phyloP scores from a whole-genome alignment of 164 flowering plant species.

The Sextonia rubra region DNA sequence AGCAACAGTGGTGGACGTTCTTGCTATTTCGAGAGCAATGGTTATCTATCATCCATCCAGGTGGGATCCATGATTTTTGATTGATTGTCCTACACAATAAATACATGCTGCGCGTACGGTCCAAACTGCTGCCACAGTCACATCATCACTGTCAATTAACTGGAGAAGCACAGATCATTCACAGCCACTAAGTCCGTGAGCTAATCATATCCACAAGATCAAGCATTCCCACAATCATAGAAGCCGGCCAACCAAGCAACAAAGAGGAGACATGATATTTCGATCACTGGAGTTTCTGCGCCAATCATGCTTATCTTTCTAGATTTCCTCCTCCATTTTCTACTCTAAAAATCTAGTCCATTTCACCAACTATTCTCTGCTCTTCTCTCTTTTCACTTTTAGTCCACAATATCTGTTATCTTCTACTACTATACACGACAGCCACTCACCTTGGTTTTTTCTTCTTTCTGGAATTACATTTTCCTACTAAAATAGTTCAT shows the following conservation, averaged over 20 bases:
- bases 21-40: no score
- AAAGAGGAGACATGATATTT: neutral
- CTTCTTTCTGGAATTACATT: no score
- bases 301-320: constrained; percentile 11
- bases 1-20: no score
- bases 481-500: no score
- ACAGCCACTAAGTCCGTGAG: neutral
- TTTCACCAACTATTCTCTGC: neutral
- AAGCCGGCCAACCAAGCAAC: no score
- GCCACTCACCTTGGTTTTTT: no score
- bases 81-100: no score
- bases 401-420: neutral
- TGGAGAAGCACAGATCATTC: neutral
- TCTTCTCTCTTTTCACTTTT: neutral
- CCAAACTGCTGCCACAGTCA: no score
- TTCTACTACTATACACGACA: neutral
- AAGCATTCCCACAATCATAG: neutral
- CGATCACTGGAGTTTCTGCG: neutral
- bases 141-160: no score
- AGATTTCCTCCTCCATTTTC: neutral
- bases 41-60: no score
- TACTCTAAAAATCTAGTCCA: neutral
- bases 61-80: no score
- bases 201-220: neutral
- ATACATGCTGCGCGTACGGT: no score